Percentiles rank a stretch among this genome's conserved stretches.
Evolutionary conservation across 106 monocot genomes (phyloP).

Genomic region (Dactylorhiza incarnata): DNA sequence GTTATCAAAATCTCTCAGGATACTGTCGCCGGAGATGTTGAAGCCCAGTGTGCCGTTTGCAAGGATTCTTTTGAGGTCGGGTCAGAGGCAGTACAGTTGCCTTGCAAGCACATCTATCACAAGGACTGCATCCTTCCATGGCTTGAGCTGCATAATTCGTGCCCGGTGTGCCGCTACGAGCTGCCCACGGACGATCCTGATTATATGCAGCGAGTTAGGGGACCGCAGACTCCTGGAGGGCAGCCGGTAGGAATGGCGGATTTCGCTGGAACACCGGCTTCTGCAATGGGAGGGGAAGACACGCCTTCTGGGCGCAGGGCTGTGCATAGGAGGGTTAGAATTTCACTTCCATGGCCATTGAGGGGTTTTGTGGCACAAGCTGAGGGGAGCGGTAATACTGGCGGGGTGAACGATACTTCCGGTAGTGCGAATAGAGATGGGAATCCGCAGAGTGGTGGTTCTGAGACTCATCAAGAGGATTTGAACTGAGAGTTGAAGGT

Average conservation of each 20-base stretch:
- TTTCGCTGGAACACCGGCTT: background rate
- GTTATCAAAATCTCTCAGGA: constrained; percentile 38
- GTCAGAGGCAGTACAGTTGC: constrained; percentile 61
- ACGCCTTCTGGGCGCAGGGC: constrained; percentile 11
- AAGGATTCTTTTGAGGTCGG: constrained; percentile 78
- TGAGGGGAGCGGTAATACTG: constrained; percentile 20
- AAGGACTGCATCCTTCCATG: constrained; percentile 83
- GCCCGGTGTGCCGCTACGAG: constrained; percentile 81
- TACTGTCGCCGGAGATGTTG: constrained; percentile 22
- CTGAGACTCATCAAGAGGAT: constrained; percentile 34
- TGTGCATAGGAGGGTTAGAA: constrained; percentile 59
- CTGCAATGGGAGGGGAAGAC: background rate
- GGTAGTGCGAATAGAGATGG: constrained; percentile 14
- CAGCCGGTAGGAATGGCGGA: background rate
- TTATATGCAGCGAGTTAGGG: constrained; percentile 30
- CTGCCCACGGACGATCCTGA: constrained; percentile 77
- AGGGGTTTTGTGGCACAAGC: constrained; percentile 21
- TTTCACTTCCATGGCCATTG: constrained; percentile 60
- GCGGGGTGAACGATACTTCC: background rate
- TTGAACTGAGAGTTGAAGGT: constrained; percentile 43
- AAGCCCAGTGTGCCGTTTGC: constrained; percentile 84
- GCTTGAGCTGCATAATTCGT: constrained; percentile 89
- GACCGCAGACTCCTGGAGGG: background rate
- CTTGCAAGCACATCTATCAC: constrained; percentile 88
- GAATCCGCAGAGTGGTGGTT: constrained; percentile 13